Percentiles rank a stretch among this genome's conserved stretches.
Conservation (phyloP, 441 rosid genomes). For the Codiaeum variegatum region DNA sequence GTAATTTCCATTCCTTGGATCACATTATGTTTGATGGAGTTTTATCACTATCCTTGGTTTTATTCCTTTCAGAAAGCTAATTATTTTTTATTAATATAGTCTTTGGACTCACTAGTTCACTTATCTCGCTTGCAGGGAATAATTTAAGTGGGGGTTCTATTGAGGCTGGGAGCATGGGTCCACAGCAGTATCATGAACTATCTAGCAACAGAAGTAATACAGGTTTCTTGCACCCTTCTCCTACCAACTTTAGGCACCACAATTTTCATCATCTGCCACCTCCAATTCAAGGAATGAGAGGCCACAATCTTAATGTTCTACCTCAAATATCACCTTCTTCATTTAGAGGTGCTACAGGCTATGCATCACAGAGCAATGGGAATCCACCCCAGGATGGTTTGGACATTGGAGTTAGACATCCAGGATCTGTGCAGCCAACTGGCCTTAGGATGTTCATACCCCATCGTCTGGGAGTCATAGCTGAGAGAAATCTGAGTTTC, state of each 20-base stretch:
- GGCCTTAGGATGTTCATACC: constrained; percentile 50
- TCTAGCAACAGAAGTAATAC: constrained; percentile 43
- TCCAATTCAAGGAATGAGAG: constrained; percentile 58
- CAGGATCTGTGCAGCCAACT: constrained; percentile 46
- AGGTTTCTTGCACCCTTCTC: constrained; percentile 39
- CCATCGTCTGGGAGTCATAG: constrained; percentile 34
- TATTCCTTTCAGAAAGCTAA: neutral
- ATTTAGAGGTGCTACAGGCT: constrained; percentile 35
- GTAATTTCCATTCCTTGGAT: neutral
- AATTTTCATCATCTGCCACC: constrained; percentile 41
- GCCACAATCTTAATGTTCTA: constrained; percentile 39
- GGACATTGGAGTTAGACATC: constrained; percentile 48
- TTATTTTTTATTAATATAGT: neutral
- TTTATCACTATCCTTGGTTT: neutral
- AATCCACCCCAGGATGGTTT: constrained; percentile 42
- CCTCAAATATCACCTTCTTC: constrained; percentile 52
- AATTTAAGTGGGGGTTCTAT: constrained; percentile 41
- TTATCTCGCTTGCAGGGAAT: constrained; percentile 32
- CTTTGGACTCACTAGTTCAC: neutral
- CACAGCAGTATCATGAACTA: constrained; percentile 42
- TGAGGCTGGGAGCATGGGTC: constrained; percentile 40
- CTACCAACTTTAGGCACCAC: constrained; percentile 36
- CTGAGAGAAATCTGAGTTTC: constrained; percentile 42
- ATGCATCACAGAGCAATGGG: constrained; percentile 36
- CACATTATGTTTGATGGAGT: neutral